These are phyloP conservation scores for Solanum rostratum DNA, from an alignment of 257 asterid genomes.

Conservation along the genomic window DNA sequence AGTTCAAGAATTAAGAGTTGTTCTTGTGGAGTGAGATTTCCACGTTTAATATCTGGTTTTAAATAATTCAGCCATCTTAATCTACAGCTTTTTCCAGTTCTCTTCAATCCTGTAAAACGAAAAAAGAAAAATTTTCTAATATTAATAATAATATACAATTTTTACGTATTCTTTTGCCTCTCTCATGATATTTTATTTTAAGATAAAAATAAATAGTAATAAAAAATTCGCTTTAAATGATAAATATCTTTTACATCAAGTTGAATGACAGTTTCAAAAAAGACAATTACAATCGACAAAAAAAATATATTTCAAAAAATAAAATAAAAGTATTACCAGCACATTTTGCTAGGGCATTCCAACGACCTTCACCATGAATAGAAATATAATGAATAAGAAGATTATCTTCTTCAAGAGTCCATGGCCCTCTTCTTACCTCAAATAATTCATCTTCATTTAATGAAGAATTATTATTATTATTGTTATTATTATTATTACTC, in stretches of 20 bases:
- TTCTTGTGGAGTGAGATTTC: constrained; percentile 68
- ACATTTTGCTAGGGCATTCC: constrained; percentile 61
- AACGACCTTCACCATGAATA: constrained; percentile 70
- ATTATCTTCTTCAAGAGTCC: constrained; percentile 85
- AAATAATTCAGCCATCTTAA: constrained; percentile 79
- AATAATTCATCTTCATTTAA: constrained; percentile 17
- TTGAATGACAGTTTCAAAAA: neutral
- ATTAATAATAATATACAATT: neutral
- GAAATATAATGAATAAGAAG: constrained; percentile 50
- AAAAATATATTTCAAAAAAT: too few relatives aligned
- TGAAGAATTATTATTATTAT: neutral
- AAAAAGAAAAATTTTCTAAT: neutral
- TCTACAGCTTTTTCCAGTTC: constrained; percentile 90
- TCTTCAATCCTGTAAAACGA: constrained; percentile 46
- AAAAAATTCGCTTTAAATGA: neutral
- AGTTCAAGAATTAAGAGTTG: constrained; percentile 77
- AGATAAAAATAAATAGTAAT: neutral
- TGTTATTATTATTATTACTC: neutral
- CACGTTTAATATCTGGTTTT: constrained; percentile 76
- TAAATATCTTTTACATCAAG: neutral
- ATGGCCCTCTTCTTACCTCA: constrained; percentile 78
- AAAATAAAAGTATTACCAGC: constrained; percentile 32
- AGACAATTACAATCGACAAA: neutral
- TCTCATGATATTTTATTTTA: neutral
- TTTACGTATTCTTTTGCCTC: neutral